Evolutionary conservation across 805 yeast genomes (phyloP).

Genomic region (Yarrowia phangngaensis): DNA sequence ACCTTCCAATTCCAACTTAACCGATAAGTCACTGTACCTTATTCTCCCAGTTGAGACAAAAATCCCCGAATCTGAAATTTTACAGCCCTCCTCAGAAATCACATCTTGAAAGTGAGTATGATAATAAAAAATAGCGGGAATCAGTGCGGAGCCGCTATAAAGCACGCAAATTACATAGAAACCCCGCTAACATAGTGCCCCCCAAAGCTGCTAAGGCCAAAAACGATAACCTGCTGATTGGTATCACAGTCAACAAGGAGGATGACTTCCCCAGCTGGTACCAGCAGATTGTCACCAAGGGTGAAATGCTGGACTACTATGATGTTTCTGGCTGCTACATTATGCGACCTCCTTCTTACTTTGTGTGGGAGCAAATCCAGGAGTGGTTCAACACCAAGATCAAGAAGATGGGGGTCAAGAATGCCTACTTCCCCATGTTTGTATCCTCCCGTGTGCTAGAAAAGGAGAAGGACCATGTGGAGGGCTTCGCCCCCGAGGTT

Average conservation of each 20-base stretch:
- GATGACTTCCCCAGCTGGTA: conserved; percentile 96
- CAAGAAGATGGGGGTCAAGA: conserved; percentile 85
- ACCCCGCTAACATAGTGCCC: conserved; percentile 18
- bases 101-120: conserved; percentile 11
- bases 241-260: conserved; percentile 91
- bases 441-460: conserved; percentile 89
- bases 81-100: conserved; percentile 1
- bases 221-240: conserved; percentile 58
- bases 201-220: conserved; percentile 40
- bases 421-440: conserved; percentile 98
- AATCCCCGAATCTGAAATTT: conserved; percentile 23
- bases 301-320: conserved; percentile 97
- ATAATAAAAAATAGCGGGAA: background rate
- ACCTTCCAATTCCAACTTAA: conserved; percentile 17
- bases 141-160: too few species aligned
- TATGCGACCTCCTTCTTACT: conserved; percentile 90
- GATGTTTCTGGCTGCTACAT: conserved; percentile 99
- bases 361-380: conserved; percentile 93
- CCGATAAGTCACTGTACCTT: background rate
- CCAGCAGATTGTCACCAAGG: conserved; percentile 91
- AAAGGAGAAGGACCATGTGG: conserved; percentile 96
- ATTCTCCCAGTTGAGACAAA: background rate
- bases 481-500: conserved; percentile 99
- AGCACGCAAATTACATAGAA: background rate
- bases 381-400: conserved; percentile 75